Percentiles rank a stretch among this genome's conserved stretches.
Evolutionary conservation across 2,329 filamentous ascomycete genomes (phyloP).

Genomic region (Aspergillus fumigatiaffinis): DNA sequence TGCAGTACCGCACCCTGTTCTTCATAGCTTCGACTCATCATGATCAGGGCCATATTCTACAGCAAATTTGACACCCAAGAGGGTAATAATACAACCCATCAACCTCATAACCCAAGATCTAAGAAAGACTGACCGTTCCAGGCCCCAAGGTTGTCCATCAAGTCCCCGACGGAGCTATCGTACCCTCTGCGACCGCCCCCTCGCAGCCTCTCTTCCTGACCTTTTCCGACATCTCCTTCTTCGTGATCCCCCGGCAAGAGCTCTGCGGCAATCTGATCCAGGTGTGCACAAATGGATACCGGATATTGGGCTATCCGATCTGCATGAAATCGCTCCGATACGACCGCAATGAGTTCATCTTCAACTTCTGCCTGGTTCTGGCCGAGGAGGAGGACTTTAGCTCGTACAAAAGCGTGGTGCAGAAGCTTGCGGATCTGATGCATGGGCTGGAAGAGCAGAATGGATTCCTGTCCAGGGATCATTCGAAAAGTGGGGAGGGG

Average conservation of each 20-base stretch:
- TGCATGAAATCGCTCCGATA: slow-evolving; percentile 81
- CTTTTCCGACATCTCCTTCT: slow-evolving; percentile 82
- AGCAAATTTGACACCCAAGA: slow-evolving; percentile 61
- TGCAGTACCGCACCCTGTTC: background rate
- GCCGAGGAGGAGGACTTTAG: slow-evolving; percentile 66
- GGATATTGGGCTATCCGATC: slow-evolving; percentile 82
- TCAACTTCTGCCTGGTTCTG: slow-evolving; percentile 90
- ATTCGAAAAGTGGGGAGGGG: slow-evolving; percentile 44
- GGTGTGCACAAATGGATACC: slow-evolving; percentile 69
- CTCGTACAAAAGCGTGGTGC: slow-evolving; percentile 78
- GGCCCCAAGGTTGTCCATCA: slow-evolving; percentile 62
- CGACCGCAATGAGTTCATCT: slow-evolving; percentile 92
- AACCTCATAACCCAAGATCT: background rate
- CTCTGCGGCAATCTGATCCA: slow-evolving; percentile 86
- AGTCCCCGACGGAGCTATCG: slow-evolving; percentile 59
- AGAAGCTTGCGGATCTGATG: slow-evolving; percentile 80
- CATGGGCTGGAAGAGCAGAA: slow-evolving; percentile 88
- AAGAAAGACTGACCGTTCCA: slow-evolving; percentile 23
- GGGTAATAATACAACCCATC: slow-evolving; percentile 31
- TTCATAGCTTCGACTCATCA: slow-evolving; percentile 27
- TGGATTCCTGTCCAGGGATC: slow-evolving; percentile 61
- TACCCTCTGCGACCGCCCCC: slow-evolving; percentile 43
- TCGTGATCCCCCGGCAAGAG: slow-evolving; percentile 90
- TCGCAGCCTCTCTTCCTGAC: slow-evolving; percentile 66
- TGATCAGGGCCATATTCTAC: slow-evolving; percentile 64